Conservation (phyloP, 305 asterid species). For the Ajuga reptans region DNA sequence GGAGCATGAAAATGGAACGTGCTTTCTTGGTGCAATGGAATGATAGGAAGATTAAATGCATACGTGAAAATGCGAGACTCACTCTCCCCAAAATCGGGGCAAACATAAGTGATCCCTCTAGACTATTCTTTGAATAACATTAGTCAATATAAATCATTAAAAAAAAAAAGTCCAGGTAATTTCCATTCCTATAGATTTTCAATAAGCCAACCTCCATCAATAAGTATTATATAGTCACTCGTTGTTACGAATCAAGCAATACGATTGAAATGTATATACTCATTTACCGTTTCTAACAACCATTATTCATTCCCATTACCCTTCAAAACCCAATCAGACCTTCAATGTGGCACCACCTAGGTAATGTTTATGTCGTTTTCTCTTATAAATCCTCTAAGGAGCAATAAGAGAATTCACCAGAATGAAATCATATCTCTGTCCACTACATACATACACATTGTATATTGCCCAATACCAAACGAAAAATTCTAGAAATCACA, state of each 20-base stretch:
- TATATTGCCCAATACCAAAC: slow-evolving; percentile 1
- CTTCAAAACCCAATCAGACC: not conserved
- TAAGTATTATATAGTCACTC: too few species aligned
- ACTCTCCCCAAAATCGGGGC: too few species aligned
- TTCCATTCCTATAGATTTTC: not conserved
- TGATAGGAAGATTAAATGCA: not conserved
- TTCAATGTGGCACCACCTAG: not conserved
- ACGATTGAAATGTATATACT: not conserved
- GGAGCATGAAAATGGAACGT: not conserved
- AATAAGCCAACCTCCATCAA: not conserved
- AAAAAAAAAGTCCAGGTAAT: not conserved
- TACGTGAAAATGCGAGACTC: not conserved
- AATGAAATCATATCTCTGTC: not conserved
- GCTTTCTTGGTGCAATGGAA: not conserved
- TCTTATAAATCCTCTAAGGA: not conserved
- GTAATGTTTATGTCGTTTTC: not conserved
- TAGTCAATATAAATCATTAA: not conserved
- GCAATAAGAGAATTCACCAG: not conserved
- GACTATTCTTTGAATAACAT: not conserved
- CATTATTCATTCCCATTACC: not conserved
- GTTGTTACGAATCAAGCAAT: not conserved
- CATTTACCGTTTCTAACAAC: not conserved
- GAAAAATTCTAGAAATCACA: not conserved
- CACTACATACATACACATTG: not conserved
- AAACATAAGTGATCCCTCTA: not conserved